Conservation (phyloP, 768 basidiomycete species). For the Amanita inopinata region DNA sequence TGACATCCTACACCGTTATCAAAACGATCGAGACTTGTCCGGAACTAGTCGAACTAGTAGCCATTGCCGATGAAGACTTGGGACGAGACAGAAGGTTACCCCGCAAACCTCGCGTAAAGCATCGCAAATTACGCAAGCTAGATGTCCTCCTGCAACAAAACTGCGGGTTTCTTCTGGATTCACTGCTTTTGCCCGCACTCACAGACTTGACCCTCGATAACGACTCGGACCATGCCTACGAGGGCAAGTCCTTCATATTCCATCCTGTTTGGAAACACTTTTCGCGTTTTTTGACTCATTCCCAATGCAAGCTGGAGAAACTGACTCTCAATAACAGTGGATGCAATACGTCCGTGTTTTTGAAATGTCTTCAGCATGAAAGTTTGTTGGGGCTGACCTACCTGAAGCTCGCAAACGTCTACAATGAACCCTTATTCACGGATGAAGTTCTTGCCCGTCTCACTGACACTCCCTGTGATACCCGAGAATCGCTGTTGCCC, state of each 20-base stretch:
- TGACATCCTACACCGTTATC: no score
- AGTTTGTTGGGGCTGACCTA: background rate
- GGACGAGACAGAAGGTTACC: background rate
- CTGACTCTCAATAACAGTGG: background rate
- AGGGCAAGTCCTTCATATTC: background rate
- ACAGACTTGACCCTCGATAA: background rate
- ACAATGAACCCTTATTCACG: background rate
- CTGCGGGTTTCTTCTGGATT: background rate
- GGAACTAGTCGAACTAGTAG: no score
- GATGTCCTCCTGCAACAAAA: background rate
- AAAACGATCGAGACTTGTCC: no score
- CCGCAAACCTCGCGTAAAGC: background rate
- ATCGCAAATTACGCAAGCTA: background rate
- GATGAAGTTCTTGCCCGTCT: background rate
- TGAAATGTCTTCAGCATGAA: conserved; percentile 2
- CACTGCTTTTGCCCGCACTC: background rate
- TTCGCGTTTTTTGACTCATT: conserved; percentile 1
- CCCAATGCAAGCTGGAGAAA: conserved; percentile 4
- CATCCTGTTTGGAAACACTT: conserved; percentile 1
- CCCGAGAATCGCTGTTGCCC: background rate
- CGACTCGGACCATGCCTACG: background rate
- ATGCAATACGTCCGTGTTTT: background rate
- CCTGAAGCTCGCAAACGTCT: background rate
- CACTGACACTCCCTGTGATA: background rate
- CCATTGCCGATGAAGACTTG: no score